Base-by-base conservation (phyloP, 257 asterid genomes). In the Gentiana straminea region DNA sequence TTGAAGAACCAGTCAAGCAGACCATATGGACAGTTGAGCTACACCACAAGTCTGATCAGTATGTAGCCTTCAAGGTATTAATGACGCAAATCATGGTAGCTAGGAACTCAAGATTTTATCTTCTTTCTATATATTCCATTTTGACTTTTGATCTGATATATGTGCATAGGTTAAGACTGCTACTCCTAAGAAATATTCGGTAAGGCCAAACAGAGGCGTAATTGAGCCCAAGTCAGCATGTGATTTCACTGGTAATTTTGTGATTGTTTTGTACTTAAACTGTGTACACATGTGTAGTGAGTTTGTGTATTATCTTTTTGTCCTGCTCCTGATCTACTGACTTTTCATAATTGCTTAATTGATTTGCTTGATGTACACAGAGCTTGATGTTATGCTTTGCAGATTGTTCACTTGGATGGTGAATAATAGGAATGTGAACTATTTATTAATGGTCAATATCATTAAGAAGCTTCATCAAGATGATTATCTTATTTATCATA, bases 151-250 rank as follows among this genome's bases (percentile, higher is more conserved):
- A 61, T 32, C 33, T 51, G 45, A 60, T 35, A 35, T 51, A 13
- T 50, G 65, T 65, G 58, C 24, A 33, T 77, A 79, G 81, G 79
- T 79, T 54, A 79, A 79, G 70, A 79, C 84, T 8, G 75, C 84
- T 35, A 75, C 70, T 67, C 81, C 84, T 12, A 79, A 67, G 65
- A 75, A 75, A 61, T 79, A 75, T 34, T 75, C 75, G 47, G 84
- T 79, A 37, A 64, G 77, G 33, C 84, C 84, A 44, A 75, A 79
- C 66, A 63, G 58, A 1, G 84, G 84, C 54, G 13, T 72, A 60
- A 63, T 79, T 41, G 49, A 63, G 56, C 78, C 84, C 10, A 64
- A 68, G 63, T 67, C 73, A 10, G 50, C 78, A 57, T 69, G 65
- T 51, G 67, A 68, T 67, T 75, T 78, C 55, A 13, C 41, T 50